phyloP scores from a whole-genome alignment of 176 grass and related monocot species.

The Oryza australiensis region DNA sequence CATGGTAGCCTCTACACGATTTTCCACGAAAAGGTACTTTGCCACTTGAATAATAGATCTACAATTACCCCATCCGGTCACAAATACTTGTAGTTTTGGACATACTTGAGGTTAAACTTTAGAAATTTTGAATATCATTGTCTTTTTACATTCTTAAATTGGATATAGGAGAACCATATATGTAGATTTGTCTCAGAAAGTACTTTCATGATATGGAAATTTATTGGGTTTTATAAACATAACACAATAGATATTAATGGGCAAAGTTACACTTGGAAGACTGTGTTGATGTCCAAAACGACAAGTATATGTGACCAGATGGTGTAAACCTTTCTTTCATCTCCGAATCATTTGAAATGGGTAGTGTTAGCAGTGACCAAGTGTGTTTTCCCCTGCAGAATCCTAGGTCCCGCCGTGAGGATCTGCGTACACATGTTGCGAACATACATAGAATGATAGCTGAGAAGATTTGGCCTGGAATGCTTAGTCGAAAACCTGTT shows the following conservation, averaged over 20 bases:
- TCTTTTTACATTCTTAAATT: not conserved
- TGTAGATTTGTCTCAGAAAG: not conserved
- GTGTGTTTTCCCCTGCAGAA: conserved; percentile 66
- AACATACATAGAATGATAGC: conserved; percentile 93
- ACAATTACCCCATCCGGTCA: not conserved
- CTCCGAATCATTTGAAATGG: conserved; percentile 19
- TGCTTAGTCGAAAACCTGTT: conserved; percentile 77
- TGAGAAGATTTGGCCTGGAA: conserved; percentile 95
- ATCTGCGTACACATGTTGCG: conserved; percentile 84
- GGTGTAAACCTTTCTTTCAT: not conserved
- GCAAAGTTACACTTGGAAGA: not conserved
- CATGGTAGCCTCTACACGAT: not conserved
- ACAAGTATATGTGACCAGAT: not conserved
- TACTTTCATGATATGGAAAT: not conserved
- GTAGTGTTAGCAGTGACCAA: conserved; percentile 12
- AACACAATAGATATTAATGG: not conserved
- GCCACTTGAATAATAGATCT: conserved; percentile 3
- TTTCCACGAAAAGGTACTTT: not conserved
- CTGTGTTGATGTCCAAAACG: not conserved
- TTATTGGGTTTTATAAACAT: not conserved
- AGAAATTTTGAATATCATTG: not conserved
- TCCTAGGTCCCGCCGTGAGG: conserved; percentile 83
- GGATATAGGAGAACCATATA: not conserved
- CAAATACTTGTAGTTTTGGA: not conserved
- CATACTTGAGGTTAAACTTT: not conserved